Conservation (phyloP, 2,329 filamentous ascomycete genomes). For the Trichoderma citrinoviride region DNA sequence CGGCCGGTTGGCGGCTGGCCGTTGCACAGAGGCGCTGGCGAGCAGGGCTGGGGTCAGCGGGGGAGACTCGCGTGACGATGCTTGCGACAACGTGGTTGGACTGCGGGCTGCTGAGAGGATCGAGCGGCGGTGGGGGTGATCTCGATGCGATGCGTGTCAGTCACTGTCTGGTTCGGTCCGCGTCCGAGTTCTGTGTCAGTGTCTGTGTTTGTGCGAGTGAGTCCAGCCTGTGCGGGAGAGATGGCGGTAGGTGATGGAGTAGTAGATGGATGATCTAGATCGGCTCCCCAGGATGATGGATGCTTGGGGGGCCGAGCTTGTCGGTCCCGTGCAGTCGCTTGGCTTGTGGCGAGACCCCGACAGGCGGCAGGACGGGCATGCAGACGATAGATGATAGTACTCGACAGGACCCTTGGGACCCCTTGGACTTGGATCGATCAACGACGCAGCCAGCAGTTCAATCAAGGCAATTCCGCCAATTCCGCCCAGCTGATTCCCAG, state of each 20-base stretch:
- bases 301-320: neutral
- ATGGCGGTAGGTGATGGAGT: too few relatives aligned
- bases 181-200: too few relatives aligned
- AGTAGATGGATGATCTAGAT: neutral
- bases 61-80: conserved; percentile 19
- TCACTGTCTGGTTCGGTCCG: neutral
- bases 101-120: conserved; percentile 17
- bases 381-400: too few relatives aligned
- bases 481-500: neutral
- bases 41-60: conserved; percentile 10
- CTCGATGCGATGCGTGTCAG: neutral
- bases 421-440: neutral
- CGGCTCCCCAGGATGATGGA: neutral
- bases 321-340: neutral
- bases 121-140: conserved; percentile 14
- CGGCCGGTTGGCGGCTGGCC: conserved; percentile 16
- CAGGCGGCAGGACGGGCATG: too few relatives aligned
- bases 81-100: conserved; percentile 13
- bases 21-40: conserved; percentile 19
- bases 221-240: too few relatives aligned
- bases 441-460: neutral
- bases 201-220: too few relatives aligned
- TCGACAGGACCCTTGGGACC: neutral
- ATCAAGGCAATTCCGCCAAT: neutral
- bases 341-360: neutral